These are phyloP conservation scores for Xylaria sp. DNA, from an alignment of 2,329 filamentous ascomycete genomes.

Conservation along the genomic window DNA sequence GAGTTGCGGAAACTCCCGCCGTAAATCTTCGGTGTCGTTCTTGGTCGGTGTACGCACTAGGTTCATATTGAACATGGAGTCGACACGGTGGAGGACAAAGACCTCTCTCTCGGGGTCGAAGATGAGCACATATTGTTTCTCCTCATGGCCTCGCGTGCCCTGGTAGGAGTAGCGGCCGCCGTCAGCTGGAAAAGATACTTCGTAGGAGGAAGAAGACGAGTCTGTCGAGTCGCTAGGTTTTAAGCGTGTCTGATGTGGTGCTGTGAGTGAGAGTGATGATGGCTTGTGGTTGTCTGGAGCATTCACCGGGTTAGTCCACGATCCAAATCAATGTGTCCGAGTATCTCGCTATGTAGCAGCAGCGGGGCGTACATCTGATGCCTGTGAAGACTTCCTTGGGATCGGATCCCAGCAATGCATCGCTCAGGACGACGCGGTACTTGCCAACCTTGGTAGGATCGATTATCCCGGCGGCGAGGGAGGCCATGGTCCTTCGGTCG, in stretches of 20 bases:
- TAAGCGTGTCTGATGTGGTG: conserved; percentile 55
- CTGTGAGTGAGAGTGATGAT: conserved; percentile 53
- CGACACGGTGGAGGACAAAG: conserved; percentile 81
- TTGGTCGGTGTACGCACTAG: conserved; percentile 72
- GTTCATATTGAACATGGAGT: conserved; percentile 89
- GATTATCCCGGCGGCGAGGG: conserved; percentile 45
- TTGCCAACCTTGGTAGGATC: conserved; percentile 66
- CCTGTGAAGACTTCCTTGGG: conserved; percentile 65
- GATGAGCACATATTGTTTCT: conserved; percentile 69
- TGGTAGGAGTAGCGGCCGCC: conserved; percentile 64
- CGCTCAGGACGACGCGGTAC: conserved; percentile 68
- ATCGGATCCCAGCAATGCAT: conserved; percentile 62
- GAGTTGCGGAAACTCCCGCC: conserved; percentile 71
- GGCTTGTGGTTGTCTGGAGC: conserved; percentile 67
- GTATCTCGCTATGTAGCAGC: neutral
- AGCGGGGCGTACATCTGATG: conserved; percentile 58
- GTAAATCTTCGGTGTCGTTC: conserved; percentile 65
- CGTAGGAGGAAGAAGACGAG: conserved; percentile 50
- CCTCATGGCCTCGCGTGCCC: conserved; percentile 61
- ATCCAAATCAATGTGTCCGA: neutral
- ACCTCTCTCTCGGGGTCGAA: conserved; percentile 76
- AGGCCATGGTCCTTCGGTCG: conserved; percentile 33
- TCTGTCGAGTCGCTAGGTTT: conserved; percentile 55
- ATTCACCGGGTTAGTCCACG: conserved; percentile 8
- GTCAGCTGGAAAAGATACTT: conserved; percentile 60